These are phyloP conservation scores for Ilex aquifolium DNA, from an alignment of 257 asterid genomes.

Conservation along the genomic window DNA sequence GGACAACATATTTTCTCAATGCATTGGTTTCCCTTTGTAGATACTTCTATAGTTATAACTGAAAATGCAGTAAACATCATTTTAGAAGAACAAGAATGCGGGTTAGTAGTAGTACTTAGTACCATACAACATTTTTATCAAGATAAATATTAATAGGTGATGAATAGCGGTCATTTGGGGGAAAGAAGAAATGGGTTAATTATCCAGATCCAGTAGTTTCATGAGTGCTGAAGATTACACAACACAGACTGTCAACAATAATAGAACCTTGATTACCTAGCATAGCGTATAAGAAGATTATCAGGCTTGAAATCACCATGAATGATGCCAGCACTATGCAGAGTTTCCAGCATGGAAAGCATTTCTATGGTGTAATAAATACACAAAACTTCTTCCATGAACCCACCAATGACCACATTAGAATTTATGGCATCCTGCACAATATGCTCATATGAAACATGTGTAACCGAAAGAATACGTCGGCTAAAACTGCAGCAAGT, in stretches of 20 bases:
- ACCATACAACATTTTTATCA: background rate
- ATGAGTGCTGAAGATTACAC: background rate
- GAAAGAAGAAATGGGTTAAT: background rate
- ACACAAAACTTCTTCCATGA: slow-evolving; percentile 87
- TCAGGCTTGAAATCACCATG: slow-evolving; percentile 99
- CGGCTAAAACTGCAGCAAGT: slow-evolving; percentile 8
- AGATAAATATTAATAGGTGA: background rate
- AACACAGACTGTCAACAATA: slow-evolving; percentile 6
- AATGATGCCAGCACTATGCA: slow-evolving; percentile 61
- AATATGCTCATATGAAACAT: slow-evolving; percentile 13
- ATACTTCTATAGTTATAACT: too few relatives aligned
- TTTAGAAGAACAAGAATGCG: background rate
- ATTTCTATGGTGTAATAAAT: slow-evolving; percentile 89
- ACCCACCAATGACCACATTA: slow-evolving; percentile 50
- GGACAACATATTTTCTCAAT: too few relatives aligned
- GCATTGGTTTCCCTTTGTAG: too few relatives aligned
- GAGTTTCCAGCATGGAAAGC: slow-evolving; percentile 79
- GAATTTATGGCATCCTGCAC: slow-evolving; percentile 87
- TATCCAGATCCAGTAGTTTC: slow-evolving; percentile 8
- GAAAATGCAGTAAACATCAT: too few relatives aligned
- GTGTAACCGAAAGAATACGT: slow-evolving; percentile 10
- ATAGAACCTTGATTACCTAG: slow-evolving; percentile 51
- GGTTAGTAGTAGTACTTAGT: background rate
- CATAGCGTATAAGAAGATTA: slow-evolving; percentile 81
- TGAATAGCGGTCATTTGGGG: background rate